phyloP scores from a whole-genome alignment of 176 grass and related monocot genomes.

The Cenchrus purpureus region DNA sequence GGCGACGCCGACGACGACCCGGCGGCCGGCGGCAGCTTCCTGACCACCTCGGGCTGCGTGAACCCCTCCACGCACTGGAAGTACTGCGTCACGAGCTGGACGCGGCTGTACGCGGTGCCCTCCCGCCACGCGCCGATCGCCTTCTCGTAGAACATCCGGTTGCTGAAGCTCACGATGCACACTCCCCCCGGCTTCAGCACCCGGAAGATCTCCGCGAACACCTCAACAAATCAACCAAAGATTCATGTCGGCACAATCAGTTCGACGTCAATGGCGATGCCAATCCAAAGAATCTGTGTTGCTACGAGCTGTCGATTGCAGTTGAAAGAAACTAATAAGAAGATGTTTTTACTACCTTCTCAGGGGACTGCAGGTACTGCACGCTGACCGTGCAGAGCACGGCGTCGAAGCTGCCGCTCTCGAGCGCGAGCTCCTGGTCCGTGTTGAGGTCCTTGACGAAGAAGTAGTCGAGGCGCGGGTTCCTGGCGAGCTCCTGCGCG shows the following conservation, averaged over 20 bases:
- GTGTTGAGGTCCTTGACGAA: slow-evolving; percentile 89
- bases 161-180: slow-evolving; percentile 92
- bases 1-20: slow-evolving; percentile 40
- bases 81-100: slow-evolving; percentile 85
- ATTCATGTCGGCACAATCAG: background rate
- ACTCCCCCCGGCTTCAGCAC: slow-evolving; percentile 86
- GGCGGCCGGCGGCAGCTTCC: slow-evolving; percentile 52
- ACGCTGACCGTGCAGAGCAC: slow-evolving; percentile 86
- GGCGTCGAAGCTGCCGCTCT: slow-evolving; percentile 57
- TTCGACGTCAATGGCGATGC: background rate
- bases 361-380: slow-evolving; percentile 82
- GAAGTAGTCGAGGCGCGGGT: slow-evolving; percentile 76
- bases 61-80: slow-evolving; percentile 88
- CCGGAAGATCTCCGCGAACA: slow-evolving; percentile 86
- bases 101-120: slow-evolving; percentile 78
- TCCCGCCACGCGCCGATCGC: slow-evolving; percentile 84
- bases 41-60: slow-evolving; percentile 77
- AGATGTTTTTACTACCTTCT: slow-evolving; percentile 45
- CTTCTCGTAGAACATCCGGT: slow-evolving; percentile 94
- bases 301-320: background rate
- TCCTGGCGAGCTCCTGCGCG: slow-evolving; percentile 83
- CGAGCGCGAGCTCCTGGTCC: slow-evolving; percentile 66
- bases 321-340: background rate
- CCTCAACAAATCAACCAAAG: slow-evolving; percentile 35
- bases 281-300: background rate